These are phyloP conservation scores for Tilletia setariae DNA, from an alignment of 1,284 basidiomycete species.

Conservation along the genomic window DNA sequence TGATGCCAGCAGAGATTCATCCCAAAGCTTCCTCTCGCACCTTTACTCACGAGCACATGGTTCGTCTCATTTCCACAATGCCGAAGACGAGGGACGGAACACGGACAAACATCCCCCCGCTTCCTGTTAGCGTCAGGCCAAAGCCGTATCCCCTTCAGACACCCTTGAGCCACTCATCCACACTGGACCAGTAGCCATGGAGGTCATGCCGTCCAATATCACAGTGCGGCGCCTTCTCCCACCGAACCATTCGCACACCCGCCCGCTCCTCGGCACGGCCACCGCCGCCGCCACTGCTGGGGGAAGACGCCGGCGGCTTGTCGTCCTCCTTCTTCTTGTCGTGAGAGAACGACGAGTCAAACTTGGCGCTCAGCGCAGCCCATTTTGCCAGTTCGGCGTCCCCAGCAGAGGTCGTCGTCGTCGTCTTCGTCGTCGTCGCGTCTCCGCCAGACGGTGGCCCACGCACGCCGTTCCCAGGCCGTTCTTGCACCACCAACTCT, in stretches of 20 bases:
- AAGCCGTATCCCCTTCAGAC: background rate
- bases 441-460: too few species aligned
- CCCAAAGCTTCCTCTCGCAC: too few species aligned
- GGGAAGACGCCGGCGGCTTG: too few species aligned
- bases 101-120: background rate
- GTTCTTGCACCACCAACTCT: background rate
- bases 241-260: conserved; percentile 33
- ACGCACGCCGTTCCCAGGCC: background rate
- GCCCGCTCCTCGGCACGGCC: background rate
- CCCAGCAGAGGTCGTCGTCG: background rate
- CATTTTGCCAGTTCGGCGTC: conserved; percentile 4
- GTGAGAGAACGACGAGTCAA: conserved; percentile 4
- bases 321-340: background rate
- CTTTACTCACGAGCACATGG: too few species aligned
- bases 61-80: too few species aligned
- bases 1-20: too few species aligned
- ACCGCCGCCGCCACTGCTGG: background rate
- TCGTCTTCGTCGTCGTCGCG: conserved; percentile 21
- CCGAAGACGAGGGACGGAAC: background rate
- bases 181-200: conserved; percentile 35
- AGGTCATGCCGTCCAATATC: conserved; percentile 38
- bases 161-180: conserved; percentile 14
- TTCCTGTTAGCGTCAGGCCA: background rate
- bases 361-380: conserved; percentile 11
- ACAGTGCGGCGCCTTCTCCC: conserved; percentile 39